Conservation (phyloP, 345 rosid species). For the Hibiscus tridactylites region DNA sequence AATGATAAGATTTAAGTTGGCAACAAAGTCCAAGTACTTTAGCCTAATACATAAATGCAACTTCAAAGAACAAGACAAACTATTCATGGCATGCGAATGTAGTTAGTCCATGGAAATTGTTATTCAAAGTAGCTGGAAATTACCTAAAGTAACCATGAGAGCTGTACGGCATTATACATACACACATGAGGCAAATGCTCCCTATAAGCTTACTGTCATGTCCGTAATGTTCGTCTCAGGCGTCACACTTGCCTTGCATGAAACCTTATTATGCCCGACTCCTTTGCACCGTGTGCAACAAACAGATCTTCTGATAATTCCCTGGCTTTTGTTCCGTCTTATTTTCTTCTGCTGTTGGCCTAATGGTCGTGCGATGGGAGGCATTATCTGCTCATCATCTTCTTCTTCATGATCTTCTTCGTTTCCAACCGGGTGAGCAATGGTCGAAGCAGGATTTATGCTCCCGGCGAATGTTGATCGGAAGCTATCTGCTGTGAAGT, state of each 20-base stretch:
- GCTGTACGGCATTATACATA: neutral
- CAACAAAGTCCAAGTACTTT: neutral
- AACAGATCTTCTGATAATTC: constrained; percentile 41
- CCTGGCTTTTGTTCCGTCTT: constrained; percentile 27
- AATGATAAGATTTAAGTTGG: neutral
- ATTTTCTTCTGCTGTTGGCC: constrained; percentile 35
- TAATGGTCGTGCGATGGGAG: constrained; percentile 46
- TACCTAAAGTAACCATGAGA: neutral
- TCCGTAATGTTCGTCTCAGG: too few relatives aligned
- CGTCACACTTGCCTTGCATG: constrained; percentile 48
- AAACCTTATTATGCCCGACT: constrained; percentile 73
- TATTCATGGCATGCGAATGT: neutral
- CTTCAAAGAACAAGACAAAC: neutral
- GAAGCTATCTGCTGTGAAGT: constrained; percentile 51
- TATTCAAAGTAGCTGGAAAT: neutral
- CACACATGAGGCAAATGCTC: neutral
- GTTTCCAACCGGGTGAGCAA: constrained; percentile 13
- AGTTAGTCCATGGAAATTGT: neutral
- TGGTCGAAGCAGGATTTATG: constrained; percentile 34
- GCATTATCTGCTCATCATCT: constrained; percentile 33
- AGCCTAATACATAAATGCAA: neutral
- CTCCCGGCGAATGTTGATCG: constrained; percentile 39
- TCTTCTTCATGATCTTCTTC: constrained; percentile 21
- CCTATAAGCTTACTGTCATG: constrained; percentile 6
- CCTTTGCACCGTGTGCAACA: constrained; percentile 71